These are phyloP conservation scores for Boehmeria nivea DNA, from an alignment of 306 rosid species.

Conservation along the genomic window DNA sequence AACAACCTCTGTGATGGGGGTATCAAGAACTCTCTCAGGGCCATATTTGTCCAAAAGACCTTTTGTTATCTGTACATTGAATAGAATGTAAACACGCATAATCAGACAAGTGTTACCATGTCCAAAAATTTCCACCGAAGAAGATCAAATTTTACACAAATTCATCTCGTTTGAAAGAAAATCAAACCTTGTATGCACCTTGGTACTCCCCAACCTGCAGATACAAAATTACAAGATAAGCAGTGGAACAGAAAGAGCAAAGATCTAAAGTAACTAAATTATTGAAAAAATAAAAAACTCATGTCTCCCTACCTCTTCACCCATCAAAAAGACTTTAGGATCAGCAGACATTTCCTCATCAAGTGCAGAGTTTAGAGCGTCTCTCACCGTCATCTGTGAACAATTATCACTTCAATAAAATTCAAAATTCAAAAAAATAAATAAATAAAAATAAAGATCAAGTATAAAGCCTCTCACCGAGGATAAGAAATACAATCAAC, in stretches of 20 bases:
- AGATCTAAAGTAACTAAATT: not conserved
- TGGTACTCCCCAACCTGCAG: slow-evolving; percentile 98
- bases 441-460: too few relatives aligned
- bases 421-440: not conserved
- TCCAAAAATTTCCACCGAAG: not conserved
- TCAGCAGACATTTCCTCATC: slow-evolving; percentile 99
- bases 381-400: slow-evolving; percentile 41
- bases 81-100: not conserved
- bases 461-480: too few relatives aligned
- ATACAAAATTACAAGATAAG: slow-evolving; percentile 7
- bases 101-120: slow-evolving; percentile 5
- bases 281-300: not conserved
- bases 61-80: slow-evolving; percentile 64
- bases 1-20: slow-evolving; percentile 99
- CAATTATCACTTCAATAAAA: slow-evolving; percentile 15
- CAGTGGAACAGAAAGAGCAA: slow-evolving; percentile 16
- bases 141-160: slow-evolving; percentile 11
- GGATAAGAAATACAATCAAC: too few relatives aligned
- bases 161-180: not conserved
- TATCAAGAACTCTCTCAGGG: slow-evolving; percentile 95
- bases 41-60: slow-evolving; percentile 97
- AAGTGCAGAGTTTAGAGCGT: slow-evolving; percentile 86
- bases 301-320: slow-evolving; percentile 66
- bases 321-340: slow-evolving; percentile 93
- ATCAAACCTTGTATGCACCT: slow-evolving; percentile 94